Conservation (phyloP, 2,329 filamentous ascomycete genomes). For the Madurella fahalii region DNA sequence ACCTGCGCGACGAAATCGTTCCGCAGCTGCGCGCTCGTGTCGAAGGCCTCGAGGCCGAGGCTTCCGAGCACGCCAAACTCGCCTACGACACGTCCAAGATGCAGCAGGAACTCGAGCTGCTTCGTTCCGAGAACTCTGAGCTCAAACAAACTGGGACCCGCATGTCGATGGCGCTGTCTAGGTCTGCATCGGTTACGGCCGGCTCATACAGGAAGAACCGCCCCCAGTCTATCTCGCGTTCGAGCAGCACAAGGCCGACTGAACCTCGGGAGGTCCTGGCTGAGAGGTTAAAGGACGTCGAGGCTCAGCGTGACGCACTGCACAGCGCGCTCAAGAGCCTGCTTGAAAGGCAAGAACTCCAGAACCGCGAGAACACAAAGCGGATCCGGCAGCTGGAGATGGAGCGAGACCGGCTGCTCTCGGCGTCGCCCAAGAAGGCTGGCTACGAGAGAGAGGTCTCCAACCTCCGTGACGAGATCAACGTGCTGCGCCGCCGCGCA, state of each 20-base stretch:
- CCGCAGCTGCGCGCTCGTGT: slow-evolving; percentile 72
- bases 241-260: slow-evolving; percentile 52
- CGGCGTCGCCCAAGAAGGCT: slow-evolving; percentile 64
- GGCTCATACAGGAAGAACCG: slow-evolving; percentile 39
- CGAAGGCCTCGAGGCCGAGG: slow-evolving; percentile 72
- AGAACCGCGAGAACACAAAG: slow-evolving; percentile 79
- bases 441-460: slow-evolving; percentile 83
- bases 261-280: slow-evolving; percentile 66
- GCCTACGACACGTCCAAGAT: slow-evolving; percentile 78
- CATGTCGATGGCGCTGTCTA: slow-evolving; percentile 48
- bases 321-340: slow-evolving; percentile 83
- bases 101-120: slow-evolving; percentile 75
- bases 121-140: slow-evolving; percentile 45
- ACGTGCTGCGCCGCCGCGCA: slow-evolving; percentile 75
- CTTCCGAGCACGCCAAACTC: slow-evolving; percentile 66
- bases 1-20: slow-evolving; percentile 82
- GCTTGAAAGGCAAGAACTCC: slow-evolving; percentile 78
- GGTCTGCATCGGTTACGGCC: slow-evolving; percentile 66
- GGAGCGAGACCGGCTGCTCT: slow-evolving; percentile 71
- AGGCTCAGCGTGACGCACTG: slow-evolving; percentile 87
- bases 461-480: slow-evolving; percentile 77
- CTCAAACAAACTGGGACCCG: slow-evolving; percentile 21
- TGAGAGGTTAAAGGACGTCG: slow-evolving; percentile 85
- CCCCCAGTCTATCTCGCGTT: slow-evolving; percentile 43
- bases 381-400: slow-evolving; percentile 70